Percentiles rank a stretch among this genome's conserved stretches.
Conservation (phyloP, 2,329 filamentous ascomycete genomes). For the Alternaria solani region DNA sequence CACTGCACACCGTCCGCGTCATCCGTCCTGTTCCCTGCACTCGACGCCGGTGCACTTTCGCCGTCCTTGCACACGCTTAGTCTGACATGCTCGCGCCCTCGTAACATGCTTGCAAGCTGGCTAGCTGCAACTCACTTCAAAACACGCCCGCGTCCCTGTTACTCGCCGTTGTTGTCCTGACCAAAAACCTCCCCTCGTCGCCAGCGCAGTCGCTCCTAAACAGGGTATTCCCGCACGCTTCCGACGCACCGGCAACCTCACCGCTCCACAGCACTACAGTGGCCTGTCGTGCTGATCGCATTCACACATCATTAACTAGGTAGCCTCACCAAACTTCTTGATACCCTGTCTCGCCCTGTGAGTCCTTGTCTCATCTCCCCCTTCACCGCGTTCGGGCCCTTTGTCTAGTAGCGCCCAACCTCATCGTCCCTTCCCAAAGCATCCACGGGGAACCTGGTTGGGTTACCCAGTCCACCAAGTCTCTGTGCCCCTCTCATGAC, state of each 20-base stretch:
- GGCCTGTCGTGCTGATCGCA: conserved; percentile 36
- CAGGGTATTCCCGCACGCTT: conserved; percentile 45
- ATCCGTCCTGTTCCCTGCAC: conserved; percentile 38
- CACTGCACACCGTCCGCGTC: conserved; percentile 31
- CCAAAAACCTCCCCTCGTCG: conserved; percentile 29
- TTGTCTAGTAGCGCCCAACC: conserved; percentile 40
- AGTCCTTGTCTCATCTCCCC: conserved; percentile 49
- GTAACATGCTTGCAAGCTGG: conserved; percentile 31
- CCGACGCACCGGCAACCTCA: conserved; percentile 39
- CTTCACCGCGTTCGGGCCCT: conserved; percentile 35
- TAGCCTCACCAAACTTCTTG: conserved; percentile 30
- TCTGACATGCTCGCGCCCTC: conserved; percentile 16
- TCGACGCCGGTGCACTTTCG: conserved; percentile 24
- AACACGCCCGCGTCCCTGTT: conserved; percentile 41
- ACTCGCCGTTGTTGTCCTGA: conserved; percentile 32
- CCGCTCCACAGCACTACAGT: conserved; percentile 38
- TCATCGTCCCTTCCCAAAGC: conserved; percentile 42
- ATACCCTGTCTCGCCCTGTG: conserved; percentile 34
- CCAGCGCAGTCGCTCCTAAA: conserved; percentile 37
- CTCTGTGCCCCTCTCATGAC: conserved; percentile 48
- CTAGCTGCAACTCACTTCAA: conserved; percentile 30
- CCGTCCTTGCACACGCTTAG: conserved; percentile 28
- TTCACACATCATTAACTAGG: conserved; percentile 30
- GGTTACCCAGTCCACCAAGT: conserved; percentile 41
- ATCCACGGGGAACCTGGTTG: conserved; percentile 41